Evolutionary conservation across 805 yeast species (phyloP).

Genomic region (Spathaspora arborariae): DNA sequence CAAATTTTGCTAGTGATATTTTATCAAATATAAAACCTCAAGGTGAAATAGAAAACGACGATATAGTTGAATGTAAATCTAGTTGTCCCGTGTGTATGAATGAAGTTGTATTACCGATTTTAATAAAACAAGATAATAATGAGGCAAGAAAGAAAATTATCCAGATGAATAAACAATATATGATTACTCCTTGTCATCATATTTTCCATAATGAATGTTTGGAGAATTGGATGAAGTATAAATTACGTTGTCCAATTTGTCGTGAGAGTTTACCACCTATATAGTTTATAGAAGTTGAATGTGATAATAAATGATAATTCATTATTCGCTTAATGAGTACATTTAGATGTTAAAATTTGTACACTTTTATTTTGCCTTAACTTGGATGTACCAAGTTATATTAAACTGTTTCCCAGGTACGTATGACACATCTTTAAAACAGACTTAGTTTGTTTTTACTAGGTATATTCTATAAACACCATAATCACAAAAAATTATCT

Average conservation of each 20-base stretch:
- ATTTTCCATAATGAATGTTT: conserved; percentile 87
- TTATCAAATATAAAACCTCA: conserved; percentile 30
- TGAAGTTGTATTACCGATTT: conserved; percentile 57
- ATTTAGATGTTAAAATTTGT: no score
- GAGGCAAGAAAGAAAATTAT: conserved; percentile 19
- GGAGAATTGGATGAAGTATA: conserved; percentile 90
- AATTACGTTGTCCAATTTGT: conserved; percentile 92
- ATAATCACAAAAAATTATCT: conserved; percentile 23
- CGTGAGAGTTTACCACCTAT: conserved; percentile 81
- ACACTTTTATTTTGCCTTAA: no score
- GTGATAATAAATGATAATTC: no score
- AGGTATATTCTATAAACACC: no score
- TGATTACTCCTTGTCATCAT: conserved; percentile 91
- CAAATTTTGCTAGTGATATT: conserved; percentile 55
- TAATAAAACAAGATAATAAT: conserved; percentile 10
- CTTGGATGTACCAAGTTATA: no score
- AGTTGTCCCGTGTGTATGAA: conserved; percentile 93
- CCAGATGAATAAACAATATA: conserved; percentile 44
- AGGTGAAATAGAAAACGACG: conserved; percentile 22
- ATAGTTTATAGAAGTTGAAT: conserved; percentile 26
- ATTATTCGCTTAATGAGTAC: no score
- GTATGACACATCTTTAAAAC: no score
- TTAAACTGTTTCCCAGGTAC: no score
- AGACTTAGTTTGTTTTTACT: no score
- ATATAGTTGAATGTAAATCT: conserved; percentile 40